phyloP scores from a whole-genome alignment of 2,329 filamentous ascomycete species.

The Fusarium sp. region DNA sequence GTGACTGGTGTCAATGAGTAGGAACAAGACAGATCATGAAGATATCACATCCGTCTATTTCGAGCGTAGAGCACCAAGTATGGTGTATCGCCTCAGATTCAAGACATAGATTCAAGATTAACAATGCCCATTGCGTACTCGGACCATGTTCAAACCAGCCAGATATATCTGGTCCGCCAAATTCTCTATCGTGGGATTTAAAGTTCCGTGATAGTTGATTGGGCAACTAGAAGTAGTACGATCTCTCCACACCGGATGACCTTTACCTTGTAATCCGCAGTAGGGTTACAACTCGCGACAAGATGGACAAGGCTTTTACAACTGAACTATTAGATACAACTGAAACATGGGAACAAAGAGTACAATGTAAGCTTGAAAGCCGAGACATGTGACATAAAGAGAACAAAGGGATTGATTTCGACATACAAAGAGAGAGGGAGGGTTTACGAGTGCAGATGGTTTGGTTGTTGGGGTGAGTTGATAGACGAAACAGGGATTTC shows the following conservation, averaged over 20 bases:
- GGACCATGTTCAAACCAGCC: background rate
- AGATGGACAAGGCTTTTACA: background rate
- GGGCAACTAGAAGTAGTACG: slow-evolving; percentile 27
- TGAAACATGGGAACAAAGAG: slow-evolving; percentile 14
- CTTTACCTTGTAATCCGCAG: slow-evolving; percentile 1
- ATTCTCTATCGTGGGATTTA: background rate
- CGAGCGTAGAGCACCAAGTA: no score
- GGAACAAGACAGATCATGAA: background rate
- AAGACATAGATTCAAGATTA: no score
- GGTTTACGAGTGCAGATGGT: background rate
- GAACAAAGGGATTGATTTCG: background rate
- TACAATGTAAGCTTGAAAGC: background rate
- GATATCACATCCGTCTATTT: no score
- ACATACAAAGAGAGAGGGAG: background rate
- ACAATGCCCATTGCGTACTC: no score
- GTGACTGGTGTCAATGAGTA: background rate
- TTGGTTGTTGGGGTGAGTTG: slow-evolving; percentile 30
- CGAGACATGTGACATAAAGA: background rate
- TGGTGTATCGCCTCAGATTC: background rate
- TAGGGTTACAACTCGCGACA: background rate
- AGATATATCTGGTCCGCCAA: background rate
- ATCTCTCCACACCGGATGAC: slow-evolving; percentile 8
- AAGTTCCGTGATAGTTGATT: slow-evolving; percentile 31
- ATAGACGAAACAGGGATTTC: slow-evolving; percentile 1
- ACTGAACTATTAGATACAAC: background rate